A percentile compares a stretch with the other conserved stretches of the same genome.
phyloP scores from a whole-genome alignment of 2,329 filamentous ascomycete species.

The Cladorrhinum sp. region DNA sequence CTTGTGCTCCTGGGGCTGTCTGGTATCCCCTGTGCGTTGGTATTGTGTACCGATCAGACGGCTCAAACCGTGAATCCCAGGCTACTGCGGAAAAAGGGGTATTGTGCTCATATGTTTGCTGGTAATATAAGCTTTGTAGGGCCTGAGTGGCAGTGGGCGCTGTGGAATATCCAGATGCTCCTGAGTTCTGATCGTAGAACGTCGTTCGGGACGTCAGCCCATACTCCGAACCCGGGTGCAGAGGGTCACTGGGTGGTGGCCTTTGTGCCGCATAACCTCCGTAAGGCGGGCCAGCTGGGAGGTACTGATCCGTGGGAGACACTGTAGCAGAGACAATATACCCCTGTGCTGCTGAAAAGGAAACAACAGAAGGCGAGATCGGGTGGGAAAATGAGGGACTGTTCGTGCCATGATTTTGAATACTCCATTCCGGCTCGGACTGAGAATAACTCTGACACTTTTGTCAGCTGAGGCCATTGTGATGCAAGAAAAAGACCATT shows the following conservation, averaged over 20 bases:
- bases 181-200: not conserved
- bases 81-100: not conserved
- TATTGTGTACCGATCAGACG: not conserved
- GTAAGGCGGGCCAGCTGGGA: not conserved
- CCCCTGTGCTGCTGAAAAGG: not conserved
- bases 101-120: not conserved
- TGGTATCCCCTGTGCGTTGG: not conserved
- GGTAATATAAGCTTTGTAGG: not conserved
- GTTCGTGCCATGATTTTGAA: not conserved
- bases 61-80: not conserved
- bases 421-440: not conserved
- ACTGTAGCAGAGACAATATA: not conserved
- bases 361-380: not conserved
- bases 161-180: not conserved
- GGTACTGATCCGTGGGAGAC: not conserved
- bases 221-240: not conserved
- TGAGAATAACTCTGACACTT: not conserved
- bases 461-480: slow-evolving; percentile 6
- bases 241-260: not conserved
- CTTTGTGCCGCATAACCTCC: not conserved
- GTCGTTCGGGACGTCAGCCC: not conserved
- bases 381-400: not conserved
- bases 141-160: not conserved
- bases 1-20: not conserved
- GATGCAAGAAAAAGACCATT: slow-evolving; percentile 5